phyloP scores from a whole-genome alignment of 345 rosid species.

The Camelina neglecta region DNA sequence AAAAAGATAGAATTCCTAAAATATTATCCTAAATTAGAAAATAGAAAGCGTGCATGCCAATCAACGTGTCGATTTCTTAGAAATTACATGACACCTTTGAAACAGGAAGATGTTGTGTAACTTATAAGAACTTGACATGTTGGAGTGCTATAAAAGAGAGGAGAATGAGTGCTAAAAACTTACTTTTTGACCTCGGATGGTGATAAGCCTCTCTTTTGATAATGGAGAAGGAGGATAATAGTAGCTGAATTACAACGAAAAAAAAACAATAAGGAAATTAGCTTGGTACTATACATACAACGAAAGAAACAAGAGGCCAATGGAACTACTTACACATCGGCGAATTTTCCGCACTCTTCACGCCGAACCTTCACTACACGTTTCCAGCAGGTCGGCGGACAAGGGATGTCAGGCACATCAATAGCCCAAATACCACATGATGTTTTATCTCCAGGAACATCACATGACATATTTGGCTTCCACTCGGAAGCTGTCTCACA shows the following conservation, averaged over 20 bases:
- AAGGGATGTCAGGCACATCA: slow-evolving; percentile 84
- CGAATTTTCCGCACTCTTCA: slow-evolving; percentile 76
- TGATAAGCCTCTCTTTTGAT: slow-evolving; percentile 76
- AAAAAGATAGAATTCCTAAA: no score
- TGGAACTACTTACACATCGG: slow-evolving; percentile 75
- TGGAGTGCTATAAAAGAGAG: not conserved
- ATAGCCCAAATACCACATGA: slow-evolving; percentile 69
- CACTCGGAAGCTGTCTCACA: slow-evolving; percentile 75
- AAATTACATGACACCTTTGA: not conserved
- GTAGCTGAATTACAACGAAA: slow-evolving; percentile 55
- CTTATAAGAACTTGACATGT: no score
- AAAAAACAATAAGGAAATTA: not conserved
- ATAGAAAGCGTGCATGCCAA: not conserved
- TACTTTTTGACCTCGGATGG: slow-evolving; percentile 77
- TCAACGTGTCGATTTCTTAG: not conserved
- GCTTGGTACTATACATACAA: not conserved
- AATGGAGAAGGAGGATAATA: slow-evolving; percentile 64
- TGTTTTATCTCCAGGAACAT: slow-evolving; percentile 80
- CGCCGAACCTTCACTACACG: slow-evolving; percentile 70
- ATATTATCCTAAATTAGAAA: not conserved
- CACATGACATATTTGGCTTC: slow-evolving; percentile 75
- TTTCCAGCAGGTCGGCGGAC: slow-evolving; percentile 88
- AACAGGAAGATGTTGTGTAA: not conserved
- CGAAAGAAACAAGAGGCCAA: not conserved
- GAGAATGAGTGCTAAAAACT: slow-evolving; percentile 26